Conservation (phyloP, 176 grass and related monocot genomes). For the Calamus simplicifolius region DNA sequence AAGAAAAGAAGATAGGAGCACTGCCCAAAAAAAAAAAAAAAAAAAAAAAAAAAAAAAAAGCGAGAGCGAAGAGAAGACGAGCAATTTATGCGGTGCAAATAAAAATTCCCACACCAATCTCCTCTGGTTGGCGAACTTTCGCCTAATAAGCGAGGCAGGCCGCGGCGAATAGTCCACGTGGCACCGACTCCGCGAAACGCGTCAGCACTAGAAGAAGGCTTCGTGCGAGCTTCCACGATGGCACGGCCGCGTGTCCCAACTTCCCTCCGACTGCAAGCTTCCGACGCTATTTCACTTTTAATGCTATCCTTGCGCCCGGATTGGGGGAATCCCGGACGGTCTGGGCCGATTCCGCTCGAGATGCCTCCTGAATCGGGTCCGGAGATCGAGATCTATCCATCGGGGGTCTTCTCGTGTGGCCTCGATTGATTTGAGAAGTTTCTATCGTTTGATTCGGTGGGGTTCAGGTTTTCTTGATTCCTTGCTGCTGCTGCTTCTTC, state of each 20-base stretch:
- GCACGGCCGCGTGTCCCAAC: neutral
- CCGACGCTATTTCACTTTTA: neutral
- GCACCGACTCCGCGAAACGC: neutral
- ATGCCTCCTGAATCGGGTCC: neutral
- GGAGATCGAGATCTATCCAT: constrained; percentile 16
- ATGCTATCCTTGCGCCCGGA: too few species aligned
- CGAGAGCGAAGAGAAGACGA: too few species aligned
- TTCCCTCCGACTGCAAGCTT: neutral
- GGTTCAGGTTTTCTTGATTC: constrained; percentile 37
- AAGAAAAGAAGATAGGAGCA: too few species aligned
- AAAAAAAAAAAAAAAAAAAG: too few species aligned
- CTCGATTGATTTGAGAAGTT: constrained; percentile 4
- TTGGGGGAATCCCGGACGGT: too few species aligned
- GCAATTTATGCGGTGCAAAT: too few species aligned
- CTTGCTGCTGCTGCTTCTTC: too few species aligned
- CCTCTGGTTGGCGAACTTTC: too few species aligned
- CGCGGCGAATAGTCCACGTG: neutral
- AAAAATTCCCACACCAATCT: too few species aligned
- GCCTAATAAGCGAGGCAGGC: too few species aligned
- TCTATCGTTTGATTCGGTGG: constrained; percentile 8
- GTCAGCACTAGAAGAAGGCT: neutral
- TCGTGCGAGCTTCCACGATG: too few species aligned
- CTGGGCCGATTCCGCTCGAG: neutral
- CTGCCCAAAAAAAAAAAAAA: too few species aligned
- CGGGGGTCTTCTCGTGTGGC: neutral